Percentiles rank a stretch among this genome's conserved stretches.
Evolutionary conservation across 306 rosid genomes (phyloP).

Genomic region (Malus asiatica): DNA sequence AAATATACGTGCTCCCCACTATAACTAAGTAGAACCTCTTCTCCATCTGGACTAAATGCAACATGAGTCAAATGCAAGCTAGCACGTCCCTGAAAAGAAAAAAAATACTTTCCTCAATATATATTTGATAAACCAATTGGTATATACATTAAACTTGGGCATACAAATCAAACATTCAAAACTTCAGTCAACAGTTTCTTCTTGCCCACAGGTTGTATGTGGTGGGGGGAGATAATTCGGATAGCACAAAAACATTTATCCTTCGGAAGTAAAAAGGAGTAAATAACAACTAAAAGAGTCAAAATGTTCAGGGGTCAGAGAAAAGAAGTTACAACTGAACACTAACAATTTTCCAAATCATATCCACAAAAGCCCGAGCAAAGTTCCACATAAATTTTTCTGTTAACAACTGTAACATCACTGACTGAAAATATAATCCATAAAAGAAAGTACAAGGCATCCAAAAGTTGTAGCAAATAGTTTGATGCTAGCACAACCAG

Average conservation of each 20-base stretch:
- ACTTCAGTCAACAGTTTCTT: not conserved
- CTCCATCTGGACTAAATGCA: constrained; percentile 89
- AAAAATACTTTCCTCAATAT: not conserved
- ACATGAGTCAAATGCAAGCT: constrained; percentile 89
- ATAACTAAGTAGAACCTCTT: constrained; percentile 94
- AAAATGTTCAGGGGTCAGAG: not conserved
- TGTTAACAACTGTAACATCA: not conserved
- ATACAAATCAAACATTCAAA: not conserved
- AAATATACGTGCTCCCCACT: constrained; percentile 96
- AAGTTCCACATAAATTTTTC: not conserved
- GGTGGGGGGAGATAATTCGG: not conserved
- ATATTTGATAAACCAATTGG: not conserved
- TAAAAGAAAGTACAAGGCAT: not conserved
- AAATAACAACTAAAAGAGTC: not conserved
- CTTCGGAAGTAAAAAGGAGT: not conserved
- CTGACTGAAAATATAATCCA: not conserved
- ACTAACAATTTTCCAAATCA: not conserved
- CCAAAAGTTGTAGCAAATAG: not conserved
- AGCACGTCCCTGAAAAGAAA: constrained; percentile 55
- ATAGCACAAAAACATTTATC: not conserved
- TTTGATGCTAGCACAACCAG: not conserved
- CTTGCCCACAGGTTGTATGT: not conserved
- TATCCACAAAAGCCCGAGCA: not conserved
- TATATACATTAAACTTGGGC: not conserved
- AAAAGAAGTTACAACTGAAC: not conserved